A percentile compares a stretch with the other conserved stretches of the same genome.
phyloP scores from a whole-genome alignment of 371 early-diverging fungal species.

The Mortierella polycephala region DNA sequence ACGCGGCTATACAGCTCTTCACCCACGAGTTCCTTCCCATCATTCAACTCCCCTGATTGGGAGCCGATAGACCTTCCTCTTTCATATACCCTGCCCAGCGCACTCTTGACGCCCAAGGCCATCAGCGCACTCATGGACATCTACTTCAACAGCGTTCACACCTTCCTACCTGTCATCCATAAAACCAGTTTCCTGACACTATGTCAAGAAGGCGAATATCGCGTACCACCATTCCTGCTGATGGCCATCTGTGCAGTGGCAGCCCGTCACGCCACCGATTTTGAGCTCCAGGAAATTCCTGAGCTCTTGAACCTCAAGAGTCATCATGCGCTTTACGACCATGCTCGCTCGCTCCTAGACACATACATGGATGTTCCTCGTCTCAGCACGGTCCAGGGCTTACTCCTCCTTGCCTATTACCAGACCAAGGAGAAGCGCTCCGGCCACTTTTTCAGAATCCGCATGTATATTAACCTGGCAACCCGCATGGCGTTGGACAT shows the following conservation, averaged over 20 bases:
- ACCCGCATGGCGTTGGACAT: conserved; percentile 50
- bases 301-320: conserved; percentile 40
- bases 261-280: conserved; percentile 51
- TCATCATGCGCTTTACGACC: conserved; percentile 51
- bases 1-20: conserved; percentile 27
- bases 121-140: conserved; percentile 47
- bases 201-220: conserved; percentile 37
- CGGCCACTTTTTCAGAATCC: conserved; percentile 52
- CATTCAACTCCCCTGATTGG: conserved; percentile 32
- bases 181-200: conserved; percentile 49
- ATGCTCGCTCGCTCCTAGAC: conserved; percentile 58
- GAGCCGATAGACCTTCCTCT: conserved; percentile 26
- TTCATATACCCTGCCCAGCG: conserved; percentile 37
- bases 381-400: conserved; percentile 69
- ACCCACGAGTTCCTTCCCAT: conserved; percentile 13
- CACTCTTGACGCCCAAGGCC: conserved; percentile 41
- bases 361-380: conserved; percentile 67
- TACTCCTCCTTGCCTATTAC: conserved; percentile 62
- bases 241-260: conserved; percentile 55
- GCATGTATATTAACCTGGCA: conserved; percentile 48
- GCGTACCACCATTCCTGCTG: conserved; percentile 48
- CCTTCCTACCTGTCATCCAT: conserved; percentile 52
- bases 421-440: conserved; percentile 66
- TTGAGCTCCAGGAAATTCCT: conserved; percentile 47
- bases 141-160: conserved; percentile 54